Base-by-base conservation (phyloP, 164 flowering plant genomes). In the Malania oleifera region DNA sequence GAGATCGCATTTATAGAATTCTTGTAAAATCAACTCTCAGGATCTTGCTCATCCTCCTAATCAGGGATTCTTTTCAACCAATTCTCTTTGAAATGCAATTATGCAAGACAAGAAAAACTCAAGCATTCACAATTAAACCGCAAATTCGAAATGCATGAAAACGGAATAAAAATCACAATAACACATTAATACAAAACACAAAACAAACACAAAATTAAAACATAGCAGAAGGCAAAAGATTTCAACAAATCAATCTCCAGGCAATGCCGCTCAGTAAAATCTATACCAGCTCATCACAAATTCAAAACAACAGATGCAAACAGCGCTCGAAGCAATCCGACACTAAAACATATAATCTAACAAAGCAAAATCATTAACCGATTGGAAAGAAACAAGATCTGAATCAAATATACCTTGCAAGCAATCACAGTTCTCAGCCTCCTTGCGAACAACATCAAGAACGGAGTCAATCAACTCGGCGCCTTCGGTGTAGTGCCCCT, bases 391-490 rank as follows among this genome's bases (percentile, higher is more conserved):
- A 55, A 23, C 14, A 20, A 54, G 18, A 35, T 12, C 13, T 5
- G 22, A 46, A n/a, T 2, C 40, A 18, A 46, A 39, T 19, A 18
- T 55, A 81, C 85, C 85, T 81, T 81, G 85, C 66, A 81, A 51
- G 72, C 80, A 74, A 56, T 81, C 86, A 34, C 86, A 81, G 65
- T 79, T 81, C 76, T 79, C 83, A 14, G 86, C 86, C 68, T 81
- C 86, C 61, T 81, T 81, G 48, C 86, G 68, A 27, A 81, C 86
- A 23, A 81, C 86, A 64, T 81, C 86, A 27, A 81, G 86, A 56
- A 81, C 86, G 19, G 83, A 34, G 54, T 82, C 86, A 48, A 82
- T 82, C 66, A 82, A 54, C 74, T 82, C 86, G 1, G 86, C 86
- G 10, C 86, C 86, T 48, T 81, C 86, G 4, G 86, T 81, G 54